Conservation (phyloP, 2,329 filamentous ascomycete species). For the Didymella lethalis region DNA sequence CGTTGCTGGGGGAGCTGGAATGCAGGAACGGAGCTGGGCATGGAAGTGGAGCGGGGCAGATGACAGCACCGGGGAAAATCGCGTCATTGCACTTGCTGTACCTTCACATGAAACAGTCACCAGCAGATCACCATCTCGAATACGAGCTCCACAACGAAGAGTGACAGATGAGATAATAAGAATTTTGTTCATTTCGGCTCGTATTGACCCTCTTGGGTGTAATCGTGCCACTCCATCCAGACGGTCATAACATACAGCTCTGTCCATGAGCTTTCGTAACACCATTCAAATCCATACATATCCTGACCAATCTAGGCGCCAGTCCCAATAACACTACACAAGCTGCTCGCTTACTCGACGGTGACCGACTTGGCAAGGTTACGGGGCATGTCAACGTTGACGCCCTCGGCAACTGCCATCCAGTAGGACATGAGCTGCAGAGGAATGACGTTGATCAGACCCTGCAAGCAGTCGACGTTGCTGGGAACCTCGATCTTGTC, state of each 20-base stretch:
- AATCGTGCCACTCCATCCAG: slow-evolving; percentile 24
- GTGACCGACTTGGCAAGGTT: slow-evolving; percentile 99
- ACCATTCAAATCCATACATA: slow-evolving; percentile 33
- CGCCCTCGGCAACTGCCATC: slow-evolving; percentile 92
- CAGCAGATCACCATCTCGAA: slow-evolving; percentile 20
- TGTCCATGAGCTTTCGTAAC: slow-evolving; percentile 36
- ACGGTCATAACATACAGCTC: slow-evolving; percentile 31
- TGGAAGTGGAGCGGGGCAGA: background rate
- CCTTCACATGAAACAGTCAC: slow-evolving; percentile 14
- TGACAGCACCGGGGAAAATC: slow-evolving; percentile 11
- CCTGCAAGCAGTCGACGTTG: slow-evolving; percentile 94
- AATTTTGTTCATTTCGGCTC: slow-evolving; percentile 30
- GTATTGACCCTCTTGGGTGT: slow-evolving; percentile 22
- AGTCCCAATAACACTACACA: slow-evolving; percentile 23
- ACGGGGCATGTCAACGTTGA: slow-evolving; percentile 98
- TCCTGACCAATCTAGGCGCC: slow-evolving; percentile 30
- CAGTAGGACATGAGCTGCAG: slow-evolving; percentile 99
- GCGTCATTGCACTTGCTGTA: slow-evolving; percentile 20
- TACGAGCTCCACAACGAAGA: slow-evolving; percentile 6
- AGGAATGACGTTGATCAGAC: slow-evolving; percentile 96
- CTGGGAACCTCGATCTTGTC: slow-evolving; percentile 98
- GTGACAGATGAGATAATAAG: slow-evolving; percentile 7
- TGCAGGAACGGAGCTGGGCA: slow-evolving; percentile 36
- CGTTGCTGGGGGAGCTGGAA: slow-evolving; percentile 30
- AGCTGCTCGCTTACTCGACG: slow-evolving; percentile 75